Evolutionary conservation across 2,329 filamentous ascomycete genomes (phyloP).

Genomic region (Trichoderma citrinoviride): DNA sequence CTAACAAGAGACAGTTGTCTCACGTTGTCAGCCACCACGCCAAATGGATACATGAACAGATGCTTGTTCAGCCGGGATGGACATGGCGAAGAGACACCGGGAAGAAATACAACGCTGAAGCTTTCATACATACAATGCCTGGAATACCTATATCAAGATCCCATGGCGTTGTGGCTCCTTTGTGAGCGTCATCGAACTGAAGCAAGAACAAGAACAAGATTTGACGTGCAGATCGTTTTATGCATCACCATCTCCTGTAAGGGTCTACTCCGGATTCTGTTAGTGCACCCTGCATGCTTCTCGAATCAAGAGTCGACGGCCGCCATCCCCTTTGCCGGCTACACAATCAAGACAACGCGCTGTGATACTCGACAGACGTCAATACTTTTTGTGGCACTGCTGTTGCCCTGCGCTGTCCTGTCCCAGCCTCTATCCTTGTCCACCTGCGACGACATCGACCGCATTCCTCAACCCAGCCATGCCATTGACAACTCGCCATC

Average conservation of each 20-base stretch:
- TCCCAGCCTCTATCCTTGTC: not conserved
- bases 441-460: constrained; percentile 3
- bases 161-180: constrained; percentile 3
- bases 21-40: not conserved
- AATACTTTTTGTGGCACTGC: not conserved
- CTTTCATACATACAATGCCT: no score
- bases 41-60: not conserved
- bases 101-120: not conserved
- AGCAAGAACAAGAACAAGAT: not conserved
- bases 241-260: no score
- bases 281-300: no score
- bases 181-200: not conserved
- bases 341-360: no score
- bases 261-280: no score
- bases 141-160: not conserved
- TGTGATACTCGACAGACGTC: not conserved
- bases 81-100: not conserved
- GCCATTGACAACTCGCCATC: not conserved
- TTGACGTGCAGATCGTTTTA: not conserved
- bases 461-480: not conserved
- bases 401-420: not conserved
- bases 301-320: no score
- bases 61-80: not conserved
- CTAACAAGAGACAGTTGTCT: not conserved
- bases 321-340: no score